Percentiles rank a stretch among this genome's conserved stretches.
These are phyloP conservation scores for Epithele typhae DNA, from an alignment of 768 basidiomycete genomes.

Conservation along the genomic window DNA sequence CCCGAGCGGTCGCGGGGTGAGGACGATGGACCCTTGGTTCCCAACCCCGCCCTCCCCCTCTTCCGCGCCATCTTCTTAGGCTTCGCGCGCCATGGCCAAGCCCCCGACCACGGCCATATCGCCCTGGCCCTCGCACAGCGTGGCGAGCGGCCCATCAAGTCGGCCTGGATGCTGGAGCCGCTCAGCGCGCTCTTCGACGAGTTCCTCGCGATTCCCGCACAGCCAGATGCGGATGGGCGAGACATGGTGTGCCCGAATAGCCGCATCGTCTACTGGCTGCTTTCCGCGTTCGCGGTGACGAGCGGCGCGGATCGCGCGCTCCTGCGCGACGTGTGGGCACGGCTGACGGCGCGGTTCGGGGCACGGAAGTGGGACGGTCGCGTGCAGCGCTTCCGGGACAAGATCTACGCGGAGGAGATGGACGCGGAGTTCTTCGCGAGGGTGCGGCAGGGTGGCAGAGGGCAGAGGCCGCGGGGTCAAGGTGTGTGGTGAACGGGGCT, in stretches of 20 bases:
- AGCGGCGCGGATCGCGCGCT: conserved; percentile 45
- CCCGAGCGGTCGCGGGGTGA: conserved; percentile 25
- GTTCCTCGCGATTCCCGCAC: conserved; percentile 51
- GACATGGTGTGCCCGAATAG: too few species aligned
- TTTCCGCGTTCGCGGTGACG: conserved; percentile 61
- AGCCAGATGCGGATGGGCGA: conserved; percentile 31
- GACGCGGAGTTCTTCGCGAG: conserved; percentile 8
- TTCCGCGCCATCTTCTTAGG: conserved; percentile 77
- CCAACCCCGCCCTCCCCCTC: conserved; percentile 41
- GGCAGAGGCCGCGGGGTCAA: too few species aligned
- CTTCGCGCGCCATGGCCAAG: conserved; percentile 52
- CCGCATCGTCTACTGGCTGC: conserved; percentile 58
- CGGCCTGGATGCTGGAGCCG: conserved; percentile 51
- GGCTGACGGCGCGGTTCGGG: conserved; percentile 53
- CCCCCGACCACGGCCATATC: background rate
- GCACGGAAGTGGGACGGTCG: conserved; percentile 39
- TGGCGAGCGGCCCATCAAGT: background rate
- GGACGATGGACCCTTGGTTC: conserved; percentile 29
- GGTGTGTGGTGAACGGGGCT: too few species aligned
- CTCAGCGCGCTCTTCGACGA: conserved; percentile 54
- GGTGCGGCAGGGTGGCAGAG: too few species aligned
- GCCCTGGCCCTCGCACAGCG: background rate
- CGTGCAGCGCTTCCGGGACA: conserved; percentile 39
- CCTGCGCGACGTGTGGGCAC: conserved; percentile 53
- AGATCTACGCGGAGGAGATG: conserved; percentile 28